Conservation (phyloP, 1,139 yeast genomes). For the Barnettozyma hawaiiensis region DNA sequence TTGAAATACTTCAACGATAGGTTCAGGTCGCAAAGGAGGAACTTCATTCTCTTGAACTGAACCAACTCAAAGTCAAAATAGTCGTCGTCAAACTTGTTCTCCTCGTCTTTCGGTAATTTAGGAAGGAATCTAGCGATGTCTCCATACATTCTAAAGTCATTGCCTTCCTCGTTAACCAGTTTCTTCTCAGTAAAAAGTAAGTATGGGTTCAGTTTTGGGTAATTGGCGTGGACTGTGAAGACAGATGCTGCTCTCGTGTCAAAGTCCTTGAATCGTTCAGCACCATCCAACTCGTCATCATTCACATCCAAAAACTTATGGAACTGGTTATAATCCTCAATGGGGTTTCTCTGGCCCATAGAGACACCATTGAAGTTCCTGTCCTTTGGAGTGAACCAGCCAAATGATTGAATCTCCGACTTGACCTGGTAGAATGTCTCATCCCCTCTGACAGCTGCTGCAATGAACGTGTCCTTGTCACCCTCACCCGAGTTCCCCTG, state of each 20-base stretch:
- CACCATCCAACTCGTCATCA: constrained; percentile 22
- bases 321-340: constrained; percentile 31
- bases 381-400: constrained; percentile 35
- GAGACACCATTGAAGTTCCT: constrained; percentile 35
- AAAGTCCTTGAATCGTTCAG: constrained; percentile 24
- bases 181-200: constrained; percentile 37
- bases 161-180: constrained; percentile 38
- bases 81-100: constrained; percentile 16
- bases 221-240: constrained; percentile 52
- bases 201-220: constrained; percentile 60
- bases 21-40: constrained; percentile 49
- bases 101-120: constrained; percentile 6
- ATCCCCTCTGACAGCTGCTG: constrained; percentile 47
- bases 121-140: constrained; percentile 34
- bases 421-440: constrained; percentile 47
- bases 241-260: constrained; percentile 13
- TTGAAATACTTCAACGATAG: constrained; percentile 42
- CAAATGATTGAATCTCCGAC: constrained; percentile 29
- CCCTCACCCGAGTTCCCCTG: constrained; percentile 64
- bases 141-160: constrained; percentile 42
- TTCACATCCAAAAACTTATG: constrained; percentile 15
- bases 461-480: constrained; percentile 59
- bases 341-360: constrained; percentile 40
- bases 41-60: constrained; percentile 55
- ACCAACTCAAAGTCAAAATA: constrained; percentile 51